Evolutionary conservation across 2,329 filamentous ascomycete genomes (phyloP).

Genomic region (Amauroascus niger): DNA sequence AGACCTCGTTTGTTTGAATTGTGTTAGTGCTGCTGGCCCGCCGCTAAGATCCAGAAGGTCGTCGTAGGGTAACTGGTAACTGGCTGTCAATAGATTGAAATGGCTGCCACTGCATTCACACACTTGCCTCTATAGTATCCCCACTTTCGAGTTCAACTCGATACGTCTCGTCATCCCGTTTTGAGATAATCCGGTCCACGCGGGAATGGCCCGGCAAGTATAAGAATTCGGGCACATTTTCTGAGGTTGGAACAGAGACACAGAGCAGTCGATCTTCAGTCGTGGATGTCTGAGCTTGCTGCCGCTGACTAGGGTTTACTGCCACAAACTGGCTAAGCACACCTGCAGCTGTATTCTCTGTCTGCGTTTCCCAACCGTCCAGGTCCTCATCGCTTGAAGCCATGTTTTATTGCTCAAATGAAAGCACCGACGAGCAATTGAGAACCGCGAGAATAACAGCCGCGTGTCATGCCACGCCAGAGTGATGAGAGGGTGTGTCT

Average conservation of each 20-base stretch:
- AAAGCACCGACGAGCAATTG: neutral
- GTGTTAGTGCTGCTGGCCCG: constrained; percentile 6
- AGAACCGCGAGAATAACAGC: neutral
- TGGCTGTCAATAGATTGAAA: neutral
- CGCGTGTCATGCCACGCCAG: too few species aligned
- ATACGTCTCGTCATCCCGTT: constrained; percentile 10
- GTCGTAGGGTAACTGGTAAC: constrained; percentile 4
- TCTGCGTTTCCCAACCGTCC: neutral
- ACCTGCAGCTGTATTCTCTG: constrained; percentile 7
- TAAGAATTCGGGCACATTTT: constrained; percentile 17
- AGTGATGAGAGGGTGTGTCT: neutral
- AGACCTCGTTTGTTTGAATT: constrained; percentile 1
- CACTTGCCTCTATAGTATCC: constrained; percentile 14
- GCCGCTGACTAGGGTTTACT: constrained; percentile 6
- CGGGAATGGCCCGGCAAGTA: constrained; percentile 15
- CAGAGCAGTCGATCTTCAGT: constrained; percentile 1
- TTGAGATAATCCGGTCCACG: constrained; percentile 14
- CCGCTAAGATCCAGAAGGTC: constrained; percentile 5
- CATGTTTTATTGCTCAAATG: constrained; percentile 8
- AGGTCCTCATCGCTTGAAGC: constrained; percentile 5
- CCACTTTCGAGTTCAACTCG: constrained; percentile 13
- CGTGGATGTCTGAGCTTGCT: neutral
- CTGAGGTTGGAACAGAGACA: constrained; percentile 14
- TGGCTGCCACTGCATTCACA: neutral
- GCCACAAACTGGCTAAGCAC: constrained; percentile 16